Evolutionary conservation across 371 early-diverging fungal species (phyloP).

Genomic region (Mortierella sp.): DNA sequence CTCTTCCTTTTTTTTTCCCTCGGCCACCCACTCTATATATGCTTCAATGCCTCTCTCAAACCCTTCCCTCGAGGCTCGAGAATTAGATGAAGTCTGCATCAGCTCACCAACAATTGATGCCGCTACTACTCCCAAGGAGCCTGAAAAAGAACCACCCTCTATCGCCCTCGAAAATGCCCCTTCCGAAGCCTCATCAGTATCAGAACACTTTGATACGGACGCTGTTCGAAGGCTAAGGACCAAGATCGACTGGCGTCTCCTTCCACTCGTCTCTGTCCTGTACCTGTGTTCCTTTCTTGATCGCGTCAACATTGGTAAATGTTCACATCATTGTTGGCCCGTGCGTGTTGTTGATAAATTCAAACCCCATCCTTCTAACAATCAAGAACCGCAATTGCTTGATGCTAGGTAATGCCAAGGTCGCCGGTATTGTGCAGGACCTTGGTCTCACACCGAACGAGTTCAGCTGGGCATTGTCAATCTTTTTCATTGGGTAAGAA

Average conservation of each 20-base stretch:
- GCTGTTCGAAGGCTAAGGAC: slow-evolving; percentile 54
- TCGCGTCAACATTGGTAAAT: slow-evolving; percentile 65
- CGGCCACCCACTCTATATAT: no score
- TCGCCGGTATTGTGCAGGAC: slow-evolving; percentile 22
- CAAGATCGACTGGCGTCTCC: slow-evolving; percentile 71
- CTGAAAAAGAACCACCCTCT: no score
- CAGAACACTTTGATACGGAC: slow-evolving; percentile 2
- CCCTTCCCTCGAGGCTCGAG: no score
- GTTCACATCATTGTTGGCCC: neutral
- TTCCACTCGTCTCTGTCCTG: slow-evolving; percentile 72
- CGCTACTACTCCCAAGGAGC: no score
- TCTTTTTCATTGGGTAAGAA: slow-evolving; percentile 23
- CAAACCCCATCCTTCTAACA: no score
- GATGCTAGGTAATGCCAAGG: slow-evolving; percentile 57
- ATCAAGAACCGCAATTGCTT: neutral
- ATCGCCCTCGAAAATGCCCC: neutral
- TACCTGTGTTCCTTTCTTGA: slow-evolving; percentile 80
- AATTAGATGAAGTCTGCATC: no score
- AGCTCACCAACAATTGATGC: no score
- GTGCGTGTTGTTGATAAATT: no score
- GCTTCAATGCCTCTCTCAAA: no score
- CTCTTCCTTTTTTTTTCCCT: no score
- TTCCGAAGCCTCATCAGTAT: neutral
- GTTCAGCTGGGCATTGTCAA: slow-evolving; percentile 21
- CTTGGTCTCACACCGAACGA: slow-evolving; percentile 10